A percentile compares a stretch with the other conserved stretches of the same genome.
Conservation (phyloP, 139 green algal species). For the Closterium sp. region DNA sequence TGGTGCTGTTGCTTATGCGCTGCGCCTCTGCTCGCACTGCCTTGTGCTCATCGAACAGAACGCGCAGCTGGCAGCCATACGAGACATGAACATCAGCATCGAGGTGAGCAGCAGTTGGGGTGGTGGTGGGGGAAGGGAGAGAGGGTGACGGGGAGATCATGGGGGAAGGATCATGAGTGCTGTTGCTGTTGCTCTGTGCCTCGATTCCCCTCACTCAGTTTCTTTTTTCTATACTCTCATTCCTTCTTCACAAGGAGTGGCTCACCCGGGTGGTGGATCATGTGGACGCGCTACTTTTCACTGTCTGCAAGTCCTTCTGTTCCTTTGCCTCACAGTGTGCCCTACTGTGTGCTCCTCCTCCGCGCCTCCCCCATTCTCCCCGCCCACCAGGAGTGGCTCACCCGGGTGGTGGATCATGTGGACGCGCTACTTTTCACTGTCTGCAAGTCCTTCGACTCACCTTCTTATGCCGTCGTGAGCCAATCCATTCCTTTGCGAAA, state of each 20-base stretch:
- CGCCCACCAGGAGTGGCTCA: slow-evolving; percentile 28
- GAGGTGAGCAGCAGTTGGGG: too few species aligned
- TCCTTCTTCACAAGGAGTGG: slow-evolving; percentile 15
- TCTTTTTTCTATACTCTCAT: neutral
- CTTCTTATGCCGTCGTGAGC: slow-evolving; percentile 27
- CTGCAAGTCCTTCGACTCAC: slow-evolving; percentile 6
- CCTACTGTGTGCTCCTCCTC: neutral
- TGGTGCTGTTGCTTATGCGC: too few species aligned
- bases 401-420: slow-evolving; percentile 21
- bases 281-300: slow-evolving; percentile 20
- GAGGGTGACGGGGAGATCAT: too few species aligned
- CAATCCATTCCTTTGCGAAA: neutral
- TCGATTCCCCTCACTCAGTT: too few species aligned
- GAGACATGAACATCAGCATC: too few species aligned
- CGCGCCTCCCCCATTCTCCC: neutral
- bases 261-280: slow-evolving; percentile 19
- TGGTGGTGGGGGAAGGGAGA: too few species aligned
- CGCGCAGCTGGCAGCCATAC: too few species aligned
- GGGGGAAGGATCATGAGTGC: too few species aligned
- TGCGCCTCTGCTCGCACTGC: too few species aligned
- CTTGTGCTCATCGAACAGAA: too few species aligned
- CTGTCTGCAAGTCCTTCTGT: neutral
- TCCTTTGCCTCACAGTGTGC: too few species aligned
- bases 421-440: slow-evolving; percentile 9
- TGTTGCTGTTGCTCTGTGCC: too few species aligned